Evolutionary conservation across 1,139 yeast genomes (phyloP), one percentile per base, ranked within the genome.

Genomic region (Candida sojae): DNA sequence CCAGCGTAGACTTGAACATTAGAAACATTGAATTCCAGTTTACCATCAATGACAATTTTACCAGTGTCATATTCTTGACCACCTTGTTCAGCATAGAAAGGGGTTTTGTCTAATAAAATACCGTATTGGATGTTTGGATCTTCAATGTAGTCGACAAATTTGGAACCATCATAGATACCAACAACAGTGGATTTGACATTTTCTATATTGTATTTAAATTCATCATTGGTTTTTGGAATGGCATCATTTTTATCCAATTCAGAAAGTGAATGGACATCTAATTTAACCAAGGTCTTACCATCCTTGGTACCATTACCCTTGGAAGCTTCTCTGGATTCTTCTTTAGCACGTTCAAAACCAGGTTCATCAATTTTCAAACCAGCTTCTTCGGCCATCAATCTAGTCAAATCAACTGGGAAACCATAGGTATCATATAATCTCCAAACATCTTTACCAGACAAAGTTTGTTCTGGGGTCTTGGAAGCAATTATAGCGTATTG

Each of bases 41-140:
- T 74, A 45, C 96, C 97, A 62, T 91, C 98, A 60, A 90, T 83
- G 45, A 91, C 93, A 56, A 93, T 77, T 68, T 83, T 88, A 70
- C 99, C 99, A 41, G 96, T 88, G 66, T 93, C 99, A 64, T 80
- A 87, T 70, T 90, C 97, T 77, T 93, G 99, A 63, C 99, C 99
- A 82, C 99, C 99, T 72, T 89, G 96, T 73, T 93, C 99, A 45
- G 99, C 98, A 64, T 93, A 93, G 72, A 93, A 90, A 64, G 96
- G 95, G 33, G 98, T 88, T 68, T 82, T 86, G 68, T 93, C 96
- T 53, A 93, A 78, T 48, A 93, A 68, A 48, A 93, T 71, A 65
- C 99, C 99, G 55, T 80, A 73, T 64, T 86, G 90, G 58, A 78
- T 75, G 42, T 77, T 70, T 25, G 71, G 55, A 43, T 49, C 50